These are phyloP conservation scores for Podaxis mareebaensis DNA, from an alignment of 768 basidiomycete species.

Conservation along the genomic window DNA sequence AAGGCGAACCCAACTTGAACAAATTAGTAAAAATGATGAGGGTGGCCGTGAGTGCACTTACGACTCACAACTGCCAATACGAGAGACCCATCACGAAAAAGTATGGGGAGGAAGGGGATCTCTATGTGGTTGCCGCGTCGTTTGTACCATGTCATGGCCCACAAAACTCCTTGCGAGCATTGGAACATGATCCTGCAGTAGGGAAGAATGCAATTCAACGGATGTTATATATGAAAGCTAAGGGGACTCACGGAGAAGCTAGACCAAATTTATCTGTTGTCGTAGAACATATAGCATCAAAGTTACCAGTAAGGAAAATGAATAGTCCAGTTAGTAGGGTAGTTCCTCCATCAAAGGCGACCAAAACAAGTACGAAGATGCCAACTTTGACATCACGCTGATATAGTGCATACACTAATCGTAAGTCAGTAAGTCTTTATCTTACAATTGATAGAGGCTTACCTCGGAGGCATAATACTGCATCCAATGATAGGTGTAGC, in stretches of 20 bases:
- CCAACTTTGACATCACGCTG: not conserved
- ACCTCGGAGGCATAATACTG: not conserved
- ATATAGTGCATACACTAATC: not conserved
- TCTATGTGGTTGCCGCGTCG: not conserved
- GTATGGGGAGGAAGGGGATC: not conserved
- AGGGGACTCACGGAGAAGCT: not conserved
- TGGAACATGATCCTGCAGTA: not conserved
- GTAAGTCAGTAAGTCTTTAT: not conserved
- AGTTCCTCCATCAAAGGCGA: not conserved
- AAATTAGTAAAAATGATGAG: not conserved
- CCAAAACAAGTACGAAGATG: not conserved
- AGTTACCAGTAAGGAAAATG: not conserved
- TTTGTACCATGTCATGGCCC: constrained; percentile 2
- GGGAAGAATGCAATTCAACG: not conserved
- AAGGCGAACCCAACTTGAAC: not conserved
- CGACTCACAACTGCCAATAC: not conserved
- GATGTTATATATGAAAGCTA: too few relatives aligned
- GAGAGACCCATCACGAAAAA: not conserved
- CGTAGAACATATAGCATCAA: not conserved
- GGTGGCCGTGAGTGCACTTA: not conserved
- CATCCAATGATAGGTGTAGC: not conserved
- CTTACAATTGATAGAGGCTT: not conserved
- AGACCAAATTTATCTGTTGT: not conserved
- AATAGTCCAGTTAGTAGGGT: not conserved
- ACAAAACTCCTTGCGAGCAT: not conserved